Evolutionary conservation across 1,139 yeast genomes (phyloP).

Genomic region (Candida sanyaensis): DNA sequence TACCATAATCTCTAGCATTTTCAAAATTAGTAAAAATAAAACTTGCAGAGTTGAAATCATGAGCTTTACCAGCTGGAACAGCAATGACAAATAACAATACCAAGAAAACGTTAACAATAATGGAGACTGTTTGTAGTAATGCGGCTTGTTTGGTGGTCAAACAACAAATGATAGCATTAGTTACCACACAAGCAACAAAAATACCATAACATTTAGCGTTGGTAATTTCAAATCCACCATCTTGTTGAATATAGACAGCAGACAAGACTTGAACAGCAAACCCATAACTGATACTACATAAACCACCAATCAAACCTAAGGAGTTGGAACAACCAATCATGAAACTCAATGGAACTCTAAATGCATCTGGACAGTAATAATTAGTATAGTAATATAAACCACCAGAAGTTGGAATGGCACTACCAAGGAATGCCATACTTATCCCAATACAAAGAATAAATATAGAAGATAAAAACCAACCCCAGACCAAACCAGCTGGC

Average conservation of each 20-base stretch:
- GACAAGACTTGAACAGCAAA: conserved; percentile 38
- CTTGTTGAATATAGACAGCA: conserved; percentile 31
- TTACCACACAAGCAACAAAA: conserved; percentile 33
- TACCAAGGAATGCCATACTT: conserved; percentile 64
- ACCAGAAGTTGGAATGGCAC: conserved; percentile 73
- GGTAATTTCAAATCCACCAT: conserved; percentile 35
- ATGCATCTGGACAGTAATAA: conserved; percentile 33
- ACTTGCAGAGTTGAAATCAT: conserved; percentile 30
- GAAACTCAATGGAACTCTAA: conserved; percentile 38
- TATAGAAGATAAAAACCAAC: conserved; percentile 64
- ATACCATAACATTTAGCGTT: conserved; percentile 36
- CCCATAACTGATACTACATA: conserved; percentile 41
- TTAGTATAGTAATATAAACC: conserved; percentile 64
- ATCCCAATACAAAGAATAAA: conserved; percentile 60
- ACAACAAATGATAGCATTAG: conserved; percentile 30
- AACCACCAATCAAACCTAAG: conserved; percentile 36
- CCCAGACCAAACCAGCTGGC: conserved; percentile 59
- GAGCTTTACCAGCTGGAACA: conserved; percentile 56
- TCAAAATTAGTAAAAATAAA: conserved; percentile 58
- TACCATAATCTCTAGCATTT: conserved; percentile 59
- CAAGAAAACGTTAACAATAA: conserved; percentile 53
- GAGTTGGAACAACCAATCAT: conserved; percentile 48
- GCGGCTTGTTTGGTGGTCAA: conserved; percentile 49
- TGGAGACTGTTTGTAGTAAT: conserved; percentile 59
- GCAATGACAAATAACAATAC: conserved; percentile 66